Percentiles rank a stretch among this genome's conserved stretches.
Conservation (phyloP, 805 yeast species). For the Zygoascus biomembranicola region DNA sequence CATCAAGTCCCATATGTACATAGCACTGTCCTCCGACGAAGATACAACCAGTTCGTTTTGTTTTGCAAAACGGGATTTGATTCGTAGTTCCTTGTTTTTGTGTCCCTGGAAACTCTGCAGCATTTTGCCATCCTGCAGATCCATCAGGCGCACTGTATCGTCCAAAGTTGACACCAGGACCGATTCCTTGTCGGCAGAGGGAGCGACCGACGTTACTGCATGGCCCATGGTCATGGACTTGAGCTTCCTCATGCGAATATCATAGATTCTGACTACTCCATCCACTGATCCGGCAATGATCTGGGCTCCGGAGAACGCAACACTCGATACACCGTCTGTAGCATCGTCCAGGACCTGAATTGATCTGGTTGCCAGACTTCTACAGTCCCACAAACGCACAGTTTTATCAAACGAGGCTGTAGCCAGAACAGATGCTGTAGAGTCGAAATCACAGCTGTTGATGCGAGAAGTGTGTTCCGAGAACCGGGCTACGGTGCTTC, state of each 20-base stretch:
- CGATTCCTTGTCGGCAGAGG: constrained; percentile 7
- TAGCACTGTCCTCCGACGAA: constrained; percentile 25
- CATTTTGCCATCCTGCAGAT: constrained; percentile 18
- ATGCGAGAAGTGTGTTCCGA: constrained; percentile 23
- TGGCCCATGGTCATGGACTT: constrained; percentile 19
- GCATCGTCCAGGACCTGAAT: constrained; percentile 30
- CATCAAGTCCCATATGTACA: constrained; percentile 23
- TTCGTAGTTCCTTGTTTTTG: constrained; percentile 17
- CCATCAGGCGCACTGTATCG: constrained; percentile 20
- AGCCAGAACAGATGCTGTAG: constrained; percentile 22
- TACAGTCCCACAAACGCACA: constrained; percentile 28
- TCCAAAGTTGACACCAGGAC: constrained; percentile 23
- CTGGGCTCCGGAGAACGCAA: constrained; percentile 13
- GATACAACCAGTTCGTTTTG: constrained; percentile 18
- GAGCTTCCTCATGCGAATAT: constrained; percentile 24
- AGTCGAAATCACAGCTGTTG: constrained; percentile 21
- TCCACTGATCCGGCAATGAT: constrained; percentile 28
- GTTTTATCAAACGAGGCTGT: constrained; percentile 26
- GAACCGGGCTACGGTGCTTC: constrained; percentile 18
- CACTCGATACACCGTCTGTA: constrained; percentile 26
- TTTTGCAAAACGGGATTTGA: constrained; percentile 19
- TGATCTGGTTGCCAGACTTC: constrained; percentile 21
- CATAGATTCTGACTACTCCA: constrained; percentile 26
- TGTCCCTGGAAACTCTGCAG: constrained; percentile 22
- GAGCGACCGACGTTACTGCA: constrained; percentile 22